Base-by-base conservation (phyloP, 2,329 filamentous ascomycete species). In the Nemania sp. region DNA sequence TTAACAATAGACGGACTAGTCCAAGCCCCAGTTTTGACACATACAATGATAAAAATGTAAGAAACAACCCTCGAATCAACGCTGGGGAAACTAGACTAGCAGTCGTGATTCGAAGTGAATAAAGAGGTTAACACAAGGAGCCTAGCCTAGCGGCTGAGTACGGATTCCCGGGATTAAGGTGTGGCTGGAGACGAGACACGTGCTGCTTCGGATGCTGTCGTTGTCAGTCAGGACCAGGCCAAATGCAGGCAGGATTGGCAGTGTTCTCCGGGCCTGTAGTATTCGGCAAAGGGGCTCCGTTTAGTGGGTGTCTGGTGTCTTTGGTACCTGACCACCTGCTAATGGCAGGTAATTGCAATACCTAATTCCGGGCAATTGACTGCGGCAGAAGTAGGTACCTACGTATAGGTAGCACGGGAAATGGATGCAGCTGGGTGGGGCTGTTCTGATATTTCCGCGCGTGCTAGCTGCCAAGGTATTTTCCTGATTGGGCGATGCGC, bases 401-500 rank as follows among this genome's bases (percentile, higher is more conserved):
- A 8, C 5, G 29, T 32, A 32, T 32, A 32, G 29, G 51, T 62
- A 26, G 56, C 43, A 61, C 59, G 59, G 59, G 58, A 41, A 38
- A 63, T 54, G 27, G 38, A 52, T 69, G 67, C 67, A 63, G 59
- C 54, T 15, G 49, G 26, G 62, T 66, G 66, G 67, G 45, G 54
- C 59, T 18, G 24, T 35, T 59, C 54, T 66, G 55, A 47, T 51
- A 55, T 35, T 41, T 59, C 53, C 41, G 60, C 38, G 45, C 38
- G 49, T 35, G 27, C 27, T 41, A 20, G 41, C 22, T 13, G 51
- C 45, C 47, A 60, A 52, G 68, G 27, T 32, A 49, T 10, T 43
- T 52, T 41, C 62, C 67, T 69, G 61, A 68, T 67, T 65, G 65
- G 65, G 57, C 60, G 38, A 45, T 54, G 51, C 32, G 69, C 67